Percentiles rank a stretch among this genome's conserved stretches.
Evolutionary conservation across 495 filamentous ascomycete genomes (phyloP).

Genomic region (Cladorrhinum samala): DNA sequence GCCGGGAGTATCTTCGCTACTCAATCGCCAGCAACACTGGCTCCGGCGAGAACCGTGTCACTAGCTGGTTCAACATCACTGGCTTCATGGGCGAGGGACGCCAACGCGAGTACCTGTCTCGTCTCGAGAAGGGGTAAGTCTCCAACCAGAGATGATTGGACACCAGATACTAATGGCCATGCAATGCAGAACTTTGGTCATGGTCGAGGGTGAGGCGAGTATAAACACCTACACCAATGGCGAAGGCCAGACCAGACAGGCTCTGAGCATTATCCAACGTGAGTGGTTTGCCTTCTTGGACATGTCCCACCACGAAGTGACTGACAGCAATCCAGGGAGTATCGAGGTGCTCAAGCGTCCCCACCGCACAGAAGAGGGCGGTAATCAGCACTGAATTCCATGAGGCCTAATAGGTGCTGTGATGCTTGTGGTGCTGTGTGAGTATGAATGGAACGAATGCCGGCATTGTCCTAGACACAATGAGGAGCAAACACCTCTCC

Average conservation of each 20-base stretch:
- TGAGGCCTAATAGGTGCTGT: background rate
- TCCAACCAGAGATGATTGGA: background rate
- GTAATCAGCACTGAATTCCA: background rate
- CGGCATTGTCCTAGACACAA: background rate
- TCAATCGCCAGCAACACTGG: constrained; percentile 56
- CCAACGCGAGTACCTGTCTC: constrained; percentile 57
- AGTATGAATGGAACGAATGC: background rate
- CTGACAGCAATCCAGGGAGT: constrained; percentile 33
- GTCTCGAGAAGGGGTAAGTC: constrained; percentile 73
- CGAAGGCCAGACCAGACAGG: constrained; percentile 53
- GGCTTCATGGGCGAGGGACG: constrained; percentile 56
- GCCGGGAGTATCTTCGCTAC: constrained; percentile 63
- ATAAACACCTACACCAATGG: constrained; percentile 55
- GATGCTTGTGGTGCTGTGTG: background rate
- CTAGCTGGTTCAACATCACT: constrained; percentile 71
- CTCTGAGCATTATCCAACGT: constrained; percentile 68
- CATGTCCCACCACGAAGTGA: background rate
- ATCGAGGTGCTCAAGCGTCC: constrained; percentile 47
- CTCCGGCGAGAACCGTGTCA: constrained; percentile 52
- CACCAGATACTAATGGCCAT: too few relatives aligned
- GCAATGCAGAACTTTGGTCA: constrained; percentile 54
- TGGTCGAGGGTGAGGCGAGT: constrained; percentile 65
- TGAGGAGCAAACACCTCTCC: background rate
- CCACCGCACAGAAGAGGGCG: constrained; percentile 16
- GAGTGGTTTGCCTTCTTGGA: constrained; percentile 28